Evolutionary conservation across 352 stramenopile genomes (phyloP), one percentile per base, ranked within the genome.

Genomic region (Phytopythium kandeliae): DNA sequence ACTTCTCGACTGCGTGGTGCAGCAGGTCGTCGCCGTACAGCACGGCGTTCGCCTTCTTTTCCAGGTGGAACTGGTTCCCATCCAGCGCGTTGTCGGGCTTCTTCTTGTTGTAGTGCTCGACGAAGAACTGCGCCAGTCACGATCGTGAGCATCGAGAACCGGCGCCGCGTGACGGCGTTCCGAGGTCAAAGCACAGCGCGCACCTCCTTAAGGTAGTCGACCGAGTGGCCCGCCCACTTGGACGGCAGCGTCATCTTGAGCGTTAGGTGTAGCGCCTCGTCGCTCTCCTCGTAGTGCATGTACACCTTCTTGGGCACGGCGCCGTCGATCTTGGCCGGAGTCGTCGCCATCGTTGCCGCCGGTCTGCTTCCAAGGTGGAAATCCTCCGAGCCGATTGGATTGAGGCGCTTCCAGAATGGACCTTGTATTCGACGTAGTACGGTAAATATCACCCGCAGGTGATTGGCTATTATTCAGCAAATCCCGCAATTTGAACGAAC

Each of bases 41-140:
- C 41, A 69, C 33, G 5, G 55, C 54, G 43, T 66, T 64, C 25
- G 53, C 55, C 60, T 86, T 85, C 63, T 85, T 83, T 55, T 92
- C 83, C 51, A 95, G 58, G 51, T 93, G 80, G 54, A 84, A 74
- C 40, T 68, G 54, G 1, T 47, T 59, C 5, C 58, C 67, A 15
- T 86, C 67, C 34, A 94, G 59, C 48, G 54, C 55, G 35, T 90
- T 75, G 3, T 90, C 71, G 10, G 83, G 71, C 57, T 92, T 89
- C 65, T 94, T 94, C 41, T 78, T 88, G 62, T 96, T 96, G 67
- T 96, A 96, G 55, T 91, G 76, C 64, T 95, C 84, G 38, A 93
- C 80, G 50, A 96, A 96, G 63, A 96, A 94, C 81, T 94, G 24
- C n/a, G 30, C 5, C 28, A 42, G 15, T 21, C 31, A 2, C 6